Percentiles rank a stretch among this genome's conserved stretches.
phyloP scores from a whole-genome alignment of 2,329 filamentous ascomycete genomes.

The Chrysosporium keratinophilum region DNA sequence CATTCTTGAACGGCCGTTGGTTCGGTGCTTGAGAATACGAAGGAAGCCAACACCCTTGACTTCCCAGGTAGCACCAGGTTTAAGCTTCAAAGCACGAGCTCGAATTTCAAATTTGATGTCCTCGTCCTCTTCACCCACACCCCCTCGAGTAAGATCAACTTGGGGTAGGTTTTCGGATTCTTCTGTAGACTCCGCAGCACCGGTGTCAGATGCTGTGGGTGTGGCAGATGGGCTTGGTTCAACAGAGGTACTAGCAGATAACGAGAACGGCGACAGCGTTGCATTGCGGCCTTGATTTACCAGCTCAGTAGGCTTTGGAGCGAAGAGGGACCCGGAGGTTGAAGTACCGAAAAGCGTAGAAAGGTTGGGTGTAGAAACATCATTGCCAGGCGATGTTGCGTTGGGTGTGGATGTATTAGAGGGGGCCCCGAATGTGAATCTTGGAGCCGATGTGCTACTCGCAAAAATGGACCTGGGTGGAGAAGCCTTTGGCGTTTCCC shows the following conservation, averaged over 20 bases:
- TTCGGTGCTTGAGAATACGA: constrained; percentile 63
- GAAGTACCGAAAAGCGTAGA: constrained; percentile 10
- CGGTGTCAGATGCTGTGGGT: constrained; percentile 36
- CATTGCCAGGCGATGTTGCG: background rate
- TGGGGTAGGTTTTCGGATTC: constrained; percentile 54
- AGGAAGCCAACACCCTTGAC: constrained; percentile 61
- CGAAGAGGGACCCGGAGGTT: background rate
- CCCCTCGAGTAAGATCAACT: constrained; percentile 57
- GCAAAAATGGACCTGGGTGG: constrained; percentile 6
- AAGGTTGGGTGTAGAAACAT: constrained; percentile 5
- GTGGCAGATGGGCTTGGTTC: constrained; percentile 38
- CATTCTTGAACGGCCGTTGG: constrained; percentile 55
- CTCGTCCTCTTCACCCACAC: constrained; percentile 63
- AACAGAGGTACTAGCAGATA: constrained; percentile 28
- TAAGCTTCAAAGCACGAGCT: constrained; percentile 57
- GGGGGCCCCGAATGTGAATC: constrained; percentile 2
- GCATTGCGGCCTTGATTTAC: background rate
- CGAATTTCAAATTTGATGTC: constrained; percentile 58
- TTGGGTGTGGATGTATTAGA: constrained; percentile 7
- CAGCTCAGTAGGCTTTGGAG: background rate
- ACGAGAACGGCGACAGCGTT: constrained; percentile 6
- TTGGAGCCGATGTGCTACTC: background rate
- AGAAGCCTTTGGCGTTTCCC: constrained; percentile 7
- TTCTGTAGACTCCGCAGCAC: constrained; percentile 34
- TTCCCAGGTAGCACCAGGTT: constrained; percentile 48